Evolutionary conservation across 305 asterid species (phyloP), one percentile per base, ranked within the genome.

Genomic region (Solanum hybrid): DNA sequence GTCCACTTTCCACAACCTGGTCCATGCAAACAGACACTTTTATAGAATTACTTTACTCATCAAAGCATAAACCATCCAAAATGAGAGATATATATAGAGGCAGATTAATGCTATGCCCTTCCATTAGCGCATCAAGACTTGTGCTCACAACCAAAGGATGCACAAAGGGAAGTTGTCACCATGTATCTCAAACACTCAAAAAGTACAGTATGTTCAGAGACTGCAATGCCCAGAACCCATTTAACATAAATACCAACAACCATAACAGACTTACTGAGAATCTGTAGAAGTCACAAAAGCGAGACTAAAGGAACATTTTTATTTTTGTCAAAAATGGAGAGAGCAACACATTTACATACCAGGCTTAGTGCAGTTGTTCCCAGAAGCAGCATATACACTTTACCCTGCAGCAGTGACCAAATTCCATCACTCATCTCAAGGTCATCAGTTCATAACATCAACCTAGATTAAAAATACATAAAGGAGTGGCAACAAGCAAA

Each of bases 341-440:
- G 36, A 51, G 83, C 87, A 85, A 87, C n/a, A 81, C 31, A 78
- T 80, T 73, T 82, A 87, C 94, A 68, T 92, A 96, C 98, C 95
- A 96, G 93, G 93, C 98, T 96, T 86, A 96, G 97, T 89, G 98
- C 96, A 88, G 98, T 96, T 32, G 98, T 96, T 89, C 98, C 98
- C 88, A 96, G 96, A 89, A 96, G 97, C 93, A 95, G 94, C 95
- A 96, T 91, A 90, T 96, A 96, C 92, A 95, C 70, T 92, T 93
- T 95, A 79, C 96, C 97, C 97, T 96, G 97, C 89, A 90, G 89
- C 82, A 91, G 22, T 78, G 26, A 91, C 87, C 27, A 90, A 57
- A 57, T 87, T 75, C 85, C 45, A 76, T 93, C 89, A 93, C 92
- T 87, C 45, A 89, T 90, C 90, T 34, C 65, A 75, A 45, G 85